Evolutionary conservation across 1,284 basidiomycete species (phyloP), one percentile per base, ranked within the genome.

Genomic region (Pisolithus thermaeus): DNA sequence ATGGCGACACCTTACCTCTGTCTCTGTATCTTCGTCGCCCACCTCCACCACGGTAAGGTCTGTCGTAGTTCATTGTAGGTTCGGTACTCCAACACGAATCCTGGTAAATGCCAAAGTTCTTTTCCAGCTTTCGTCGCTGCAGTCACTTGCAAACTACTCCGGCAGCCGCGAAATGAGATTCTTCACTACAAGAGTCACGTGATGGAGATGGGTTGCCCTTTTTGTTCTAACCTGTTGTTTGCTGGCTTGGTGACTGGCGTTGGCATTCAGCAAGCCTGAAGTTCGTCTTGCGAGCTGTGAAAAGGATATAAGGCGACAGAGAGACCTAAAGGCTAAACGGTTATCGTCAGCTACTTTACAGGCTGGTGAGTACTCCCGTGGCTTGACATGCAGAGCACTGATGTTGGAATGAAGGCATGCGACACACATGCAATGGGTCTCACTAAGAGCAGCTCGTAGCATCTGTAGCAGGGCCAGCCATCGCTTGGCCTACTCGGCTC

Each of bases 341-440:
- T 18, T 18, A 35, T 28, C 25, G 43, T 46, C 35, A 20, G 22
- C 38, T 50, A n/a, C 22, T 32, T 20, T 48, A 28, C 36, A 45
- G 27, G 50, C 53, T 57, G 56, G 59, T 66, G 39, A 42, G 61
- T 56, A 39, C 38, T 41, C 49, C 23, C 16, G 37, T 18, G 25
- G 20, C 14, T 35, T 7, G 23, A 47, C 23, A 46, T 16, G 28
- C 42, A n/a, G 27, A n/a, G 32, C 32, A 37, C 47, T 47, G 36
- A 16, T 27, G 20, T 20, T n/a, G 28, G 39, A 4, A 28, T 35
- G 30, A 52, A 74, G 78, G 70, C 61, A 81, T 80, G 77, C 75
- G 62, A 72, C 64, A 67, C 75, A 71, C 75, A 83, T 84, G 81
- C 80, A 70, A 83, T 81, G 80, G 73, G 73, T 68, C 69, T 75